These are phyloP conservation scores for Mortierella sp. DNA, from an alignment of 371 early-diverging fungal species.

Conservation along the genomic window DNA sequence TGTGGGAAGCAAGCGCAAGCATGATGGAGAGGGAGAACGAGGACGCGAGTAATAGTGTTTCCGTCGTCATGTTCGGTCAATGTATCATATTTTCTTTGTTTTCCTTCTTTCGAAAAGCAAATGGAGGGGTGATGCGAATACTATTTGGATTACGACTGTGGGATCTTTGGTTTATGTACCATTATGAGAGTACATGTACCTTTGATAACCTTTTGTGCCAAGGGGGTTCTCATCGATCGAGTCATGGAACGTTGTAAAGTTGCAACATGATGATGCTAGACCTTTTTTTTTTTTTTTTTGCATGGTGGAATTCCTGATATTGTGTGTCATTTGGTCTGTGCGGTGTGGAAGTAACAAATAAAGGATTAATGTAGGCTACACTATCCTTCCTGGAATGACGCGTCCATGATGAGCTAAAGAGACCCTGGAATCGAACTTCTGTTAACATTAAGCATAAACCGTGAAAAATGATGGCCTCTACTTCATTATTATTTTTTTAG, in stretches of 20 bases:
- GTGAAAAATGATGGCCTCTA: too few species aligned
- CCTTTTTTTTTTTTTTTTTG: neutral
- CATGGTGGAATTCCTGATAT: neutral
- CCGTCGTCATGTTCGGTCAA: neutral
- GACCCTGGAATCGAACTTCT: neutral
- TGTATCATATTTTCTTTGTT: neutral
- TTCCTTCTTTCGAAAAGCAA: too few species aligned
- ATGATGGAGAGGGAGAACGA: conserved; percentile 5
- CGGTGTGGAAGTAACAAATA: neutral
- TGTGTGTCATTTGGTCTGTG: conserved; percentile 2
- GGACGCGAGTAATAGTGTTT: conserved; percentile 3
- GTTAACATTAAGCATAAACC: too few species aligned
- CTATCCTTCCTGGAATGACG: neutral
- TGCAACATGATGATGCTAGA: neutral
- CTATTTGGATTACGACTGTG: too few species aligned
- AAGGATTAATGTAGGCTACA: too few species aligned
- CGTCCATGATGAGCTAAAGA: conserved; percentile 8
- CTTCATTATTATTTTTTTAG: too few species aligned
- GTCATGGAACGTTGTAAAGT: neutral
- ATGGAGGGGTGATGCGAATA: neutral
- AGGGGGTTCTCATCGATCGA: too few species aligned
- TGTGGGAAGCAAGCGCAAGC: conserved; percentile 23
- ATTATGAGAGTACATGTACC: neutral
- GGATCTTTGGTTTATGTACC: neutral
- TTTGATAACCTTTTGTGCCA: too few species aligned